Evolutionary conservation across 495 filamentous ascomycete species (phyloP), one percentile per base, ranked within the genome.

Genomic region (Pyrenula massariospora): DNA sequence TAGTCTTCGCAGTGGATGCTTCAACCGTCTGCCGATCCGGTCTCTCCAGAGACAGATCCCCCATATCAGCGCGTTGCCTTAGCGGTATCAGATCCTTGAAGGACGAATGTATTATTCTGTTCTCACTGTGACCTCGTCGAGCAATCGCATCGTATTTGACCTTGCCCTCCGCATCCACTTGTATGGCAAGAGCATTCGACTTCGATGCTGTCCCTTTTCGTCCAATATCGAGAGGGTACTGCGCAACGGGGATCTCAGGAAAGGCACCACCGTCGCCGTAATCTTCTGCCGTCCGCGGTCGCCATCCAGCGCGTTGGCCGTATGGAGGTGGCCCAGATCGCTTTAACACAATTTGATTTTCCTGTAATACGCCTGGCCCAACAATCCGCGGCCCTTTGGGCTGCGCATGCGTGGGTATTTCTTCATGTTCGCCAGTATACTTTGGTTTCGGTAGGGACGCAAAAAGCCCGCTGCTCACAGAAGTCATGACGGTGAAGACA

Each of bases 41-140:
- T 24, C 90, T 76, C 53, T 91, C 87, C 21, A 99, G 76, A n/a
- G 87, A 88, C 36, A 99, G 80, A 63, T 97, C 91, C 48, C 93
- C 93, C 54, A 89, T 88, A 73, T 96, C 89, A 57, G 94, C 93
- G 58, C 91, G 84, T 68, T 97, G 91, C 12, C 93, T 83, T 48
- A 97, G 77, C 22, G 93, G 93, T 47, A 99, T 99, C 54, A 99
- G 76, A 69, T 97, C 93, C 68, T 93, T 95, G 76, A 99, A 99
- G 22, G 85, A 91, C 23, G 93, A 83, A 70, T 99, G 93, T 12
- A 99, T 83, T 58, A 96, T 87, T 25, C 89, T 78, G 57, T 85
- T 83, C 25, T 87, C 86, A 66, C 76, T 77, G 66, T 97, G 93
- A 25, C 93, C 93, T 63, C 91, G 86, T 54, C 86, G 83, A 53